A percentile compares a stretch with the other conserved stretches of the same genome.
Conservation (phyloP, 257 asterid species). For the Solanum chiquidenum region DNA sequence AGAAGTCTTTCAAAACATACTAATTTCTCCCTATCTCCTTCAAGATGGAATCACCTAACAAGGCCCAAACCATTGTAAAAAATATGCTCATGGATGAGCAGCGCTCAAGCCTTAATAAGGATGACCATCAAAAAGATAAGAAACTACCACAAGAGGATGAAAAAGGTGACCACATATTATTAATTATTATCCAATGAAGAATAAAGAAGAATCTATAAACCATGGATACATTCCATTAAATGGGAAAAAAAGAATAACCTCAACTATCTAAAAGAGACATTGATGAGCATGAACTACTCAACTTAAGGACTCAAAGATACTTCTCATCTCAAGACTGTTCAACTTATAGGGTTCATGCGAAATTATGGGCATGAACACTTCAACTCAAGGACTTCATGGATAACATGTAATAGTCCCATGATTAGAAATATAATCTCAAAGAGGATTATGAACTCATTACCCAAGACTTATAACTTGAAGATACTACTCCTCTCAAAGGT, state of each 20-base stretch:
- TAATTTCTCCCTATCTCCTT: neutral
- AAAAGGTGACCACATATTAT: neutral
- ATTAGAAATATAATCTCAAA: too few relatives aligned
- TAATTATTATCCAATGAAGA: neutral
- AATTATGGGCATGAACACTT: too few relatives aligned
- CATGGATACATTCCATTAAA: neutral
- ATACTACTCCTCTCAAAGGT: too few relatives aligned
- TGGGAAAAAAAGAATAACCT: neutral
- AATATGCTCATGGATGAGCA: too few relatives aligned
- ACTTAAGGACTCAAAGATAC: too few relatives aligned
- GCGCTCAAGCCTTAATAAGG: neutral
- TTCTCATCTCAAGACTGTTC: too few relatives aligned
- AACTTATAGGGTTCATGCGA: too few relatives aligned
- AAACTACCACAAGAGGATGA: neutral
- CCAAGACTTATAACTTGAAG: too few relatives aligned
- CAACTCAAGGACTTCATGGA: too few relatives aligned
- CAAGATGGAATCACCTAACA: neutral
- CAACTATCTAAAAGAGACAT: neutral
- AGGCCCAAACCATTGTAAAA: neutral
- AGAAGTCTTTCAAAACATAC: neutral
- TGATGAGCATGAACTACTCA: too few relatives aligned
- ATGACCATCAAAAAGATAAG: neutral
- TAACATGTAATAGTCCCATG: too few relatives aligned
- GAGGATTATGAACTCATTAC: too few relatives aligned
- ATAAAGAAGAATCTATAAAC: neutral